These are phyloP conservation scores for Aspergillus sp. DNA, from an alignment of 2,329 filamentous ascomycete genomes.

Conservation along the genomic window DNA sequence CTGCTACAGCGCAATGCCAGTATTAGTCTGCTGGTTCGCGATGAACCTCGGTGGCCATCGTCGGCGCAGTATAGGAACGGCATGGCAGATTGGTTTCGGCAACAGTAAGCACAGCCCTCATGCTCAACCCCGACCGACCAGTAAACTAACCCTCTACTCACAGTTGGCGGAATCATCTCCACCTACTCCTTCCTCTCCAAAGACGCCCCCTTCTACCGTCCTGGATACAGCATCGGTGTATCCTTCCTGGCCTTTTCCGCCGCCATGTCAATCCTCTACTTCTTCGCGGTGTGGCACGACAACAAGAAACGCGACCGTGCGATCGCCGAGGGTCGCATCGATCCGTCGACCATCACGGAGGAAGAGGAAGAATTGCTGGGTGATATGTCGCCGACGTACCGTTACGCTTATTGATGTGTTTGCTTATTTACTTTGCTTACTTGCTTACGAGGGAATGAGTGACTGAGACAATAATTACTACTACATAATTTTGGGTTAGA, in stretches of 20 bases:
- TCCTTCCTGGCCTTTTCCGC: conserved; percentile 18
- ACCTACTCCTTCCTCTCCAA: conserved; percentile 21
- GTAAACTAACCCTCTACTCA: neutral
- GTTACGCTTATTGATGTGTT: conserved; percentile 19
- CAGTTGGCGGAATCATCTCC: conserved; percentile 21
- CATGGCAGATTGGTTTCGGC: conserved; percentile 76
- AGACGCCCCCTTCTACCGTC: conserved; percentile 20
- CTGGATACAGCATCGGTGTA: conserved; percentile 20
- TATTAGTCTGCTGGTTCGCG: conserved; percentile 79
- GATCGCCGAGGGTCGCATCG: neutral
- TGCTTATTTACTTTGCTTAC: neutral
- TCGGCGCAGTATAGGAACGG: conserved; percentile 67
- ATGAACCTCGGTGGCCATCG: conserved; percentile 77
- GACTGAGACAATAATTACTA: too few species aligned
- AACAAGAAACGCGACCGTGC: conserved; percentile 14
- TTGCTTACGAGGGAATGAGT: too few species aligned
- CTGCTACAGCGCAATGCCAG: conserved; percentile 80
- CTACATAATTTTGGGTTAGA: too few species aligned
- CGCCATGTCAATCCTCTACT: conserved; percentile 11
- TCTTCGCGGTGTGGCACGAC: conserved; percentile 10
- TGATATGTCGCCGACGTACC: conserved; percentile 19
- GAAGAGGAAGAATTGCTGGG: conserved; percentile 15
- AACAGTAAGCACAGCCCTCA: conserved; percentile 9
- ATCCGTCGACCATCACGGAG: neutral
- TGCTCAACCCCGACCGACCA: neutral